These are phyloP conservation scores for Primulina tabacum DNA, from an alignment of 257 asterid genomes.

Conservation along the genomic window DNA sequence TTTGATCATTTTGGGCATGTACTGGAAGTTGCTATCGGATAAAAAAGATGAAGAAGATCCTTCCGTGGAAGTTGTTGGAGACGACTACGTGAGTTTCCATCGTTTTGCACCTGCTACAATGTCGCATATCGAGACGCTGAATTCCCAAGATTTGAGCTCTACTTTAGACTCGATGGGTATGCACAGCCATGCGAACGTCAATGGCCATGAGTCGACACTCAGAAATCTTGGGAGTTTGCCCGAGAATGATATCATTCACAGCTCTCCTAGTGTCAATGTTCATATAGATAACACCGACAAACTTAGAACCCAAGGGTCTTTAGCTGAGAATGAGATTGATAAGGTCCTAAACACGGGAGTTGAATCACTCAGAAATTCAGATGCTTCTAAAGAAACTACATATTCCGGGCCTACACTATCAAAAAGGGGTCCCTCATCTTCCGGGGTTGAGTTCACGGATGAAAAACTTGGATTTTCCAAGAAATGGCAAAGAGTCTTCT, in stretches of 20 bases:
- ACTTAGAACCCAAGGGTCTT: neutral
- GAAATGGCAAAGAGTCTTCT: slow-evolving; percentile 49
- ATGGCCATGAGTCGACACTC: slow-evolving; percentile 33
- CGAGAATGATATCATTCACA: slow-evolving; percentile 22
- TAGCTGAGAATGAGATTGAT: slow-evolving; percentile 39
- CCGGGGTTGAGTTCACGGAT: slow-evolving; percentile 29
- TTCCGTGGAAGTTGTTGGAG: slow-evolving; percentile 42
- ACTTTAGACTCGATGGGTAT: slow-evolving; percentile 25
- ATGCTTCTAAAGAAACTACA: slow-evolving; percentile 28
- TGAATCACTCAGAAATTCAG: slow-evolving; percentile 27
- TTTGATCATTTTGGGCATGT: slow-evolving; percentile 56
- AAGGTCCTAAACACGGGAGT: slow-evolving; percentile 17
- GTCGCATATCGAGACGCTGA: slow-evolving; percentile 50
- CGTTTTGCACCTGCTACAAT: slow-evolving; percentile 78
- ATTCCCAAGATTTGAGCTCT: slow-evolving; percentile 42
- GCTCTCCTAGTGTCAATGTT: slow-evolving; percentile 21
- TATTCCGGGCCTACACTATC: slow-evolving; percentile 22
- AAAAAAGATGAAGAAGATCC: slow-evolving; percentile 67
- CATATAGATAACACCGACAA: slow-evolving; percentile 16
- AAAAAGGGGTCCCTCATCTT: slow-evolving; percentile 14
- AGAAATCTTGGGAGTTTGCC: slow-evolving; percentile 33
- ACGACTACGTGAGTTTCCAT: slow-evolving; percentile 58
- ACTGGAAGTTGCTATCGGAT: slow-evolving; percentile 68
- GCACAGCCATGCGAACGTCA: slow-evolving; percentile 25
- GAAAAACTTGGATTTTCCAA: slow-evolving; percentile 30